phyloP scores from a whole-genome alignment of 306 rosid genomes.

The Glycyrrhiza uralensis region DNA sequence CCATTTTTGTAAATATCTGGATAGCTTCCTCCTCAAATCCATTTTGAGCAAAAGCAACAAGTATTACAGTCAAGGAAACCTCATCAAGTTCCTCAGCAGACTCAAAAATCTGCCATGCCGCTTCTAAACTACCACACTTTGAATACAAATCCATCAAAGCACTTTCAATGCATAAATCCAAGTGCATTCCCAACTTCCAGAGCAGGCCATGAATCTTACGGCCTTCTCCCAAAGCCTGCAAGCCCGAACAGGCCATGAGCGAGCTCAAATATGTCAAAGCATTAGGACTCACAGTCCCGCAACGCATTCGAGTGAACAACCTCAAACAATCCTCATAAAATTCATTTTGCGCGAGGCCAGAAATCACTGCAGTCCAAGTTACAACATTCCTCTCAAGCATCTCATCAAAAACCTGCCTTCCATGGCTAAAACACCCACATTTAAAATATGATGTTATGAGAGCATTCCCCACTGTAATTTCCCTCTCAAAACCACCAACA shows the following conservation, averaged over 20 bases:
- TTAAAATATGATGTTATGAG: constrained; percentile 71
- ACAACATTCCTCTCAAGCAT: constrained; percentile 77
- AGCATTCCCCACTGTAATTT: constrained; percentile 73
- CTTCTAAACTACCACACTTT: constrained; percentile 68
- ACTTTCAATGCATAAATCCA: constrained; percentile 72
- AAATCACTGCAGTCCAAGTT: constrained; percentile 88
- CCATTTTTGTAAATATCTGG: constrained; percentile 64
- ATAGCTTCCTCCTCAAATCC: constrained; percentile 85
- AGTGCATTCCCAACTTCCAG: constrained; percentile 73
- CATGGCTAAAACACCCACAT: constrained; percentile 53
- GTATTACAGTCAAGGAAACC: constrained; percentile 83
- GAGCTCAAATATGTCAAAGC: constrained; percentile 73
- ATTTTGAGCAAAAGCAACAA: constrained; percentile 80
- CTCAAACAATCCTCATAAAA: constrained; percentile 47
- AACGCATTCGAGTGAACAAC: constrained; percentile 50
- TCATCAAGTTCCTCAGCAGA: constrained; percentile 69
- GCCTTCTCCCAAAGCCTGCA: constrained; percentile 67
- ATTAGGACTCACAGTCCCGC: constrained; percentile 63
- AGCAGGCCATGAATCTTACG: constrained; percentile 73
- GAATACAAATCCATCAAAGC: constrained; percentile 92
- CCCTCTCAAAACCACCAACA: constrained; percentile 59
- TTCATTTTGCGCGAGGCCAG: constrained; percentile 72
- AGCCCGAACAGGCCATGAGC: constrained; percentile 80
- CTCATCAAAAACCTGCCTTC: constrained; percentile 67
- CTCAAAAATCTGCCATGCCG: constrained; percentile 69